Base-by-base conservation (phyloP, 2,329 filamentous ascomycete genomes). In the Sclerotinia borealis region DNA sequence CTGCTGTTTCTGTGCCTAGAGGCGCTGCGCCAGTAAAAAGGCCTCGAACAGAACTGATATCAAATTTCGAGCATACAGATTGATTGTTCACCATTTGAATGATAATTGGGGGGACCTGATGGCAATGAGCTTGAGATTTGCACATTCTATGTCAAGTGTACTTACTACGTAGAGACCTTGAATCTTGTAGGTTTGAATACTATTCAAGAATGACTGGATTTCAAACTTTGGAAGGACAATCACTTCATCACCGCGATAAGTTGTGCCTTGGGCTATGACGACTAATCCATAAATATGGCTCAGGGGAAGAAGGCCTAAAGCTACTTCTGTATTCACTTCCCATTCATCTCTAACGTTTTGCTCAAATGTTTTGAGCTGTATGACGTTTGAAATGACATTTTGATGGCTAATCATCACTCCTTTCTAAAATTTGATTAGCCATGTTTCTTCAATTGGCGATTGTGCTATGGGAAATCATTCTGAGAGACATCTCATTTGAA, bases 361-460 rank as follows among this genome's bases (percentile, higher is more conserved):
- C 73, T 63, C 82, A 73, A 75, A 90, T 83, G 43, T 25, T 19
- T 36, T 47, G 45, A 72, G 66, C 47, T 73, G 71, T 25, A 84
- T 68, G 10, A 88, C 72, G 74, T 96, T 96, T 65, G 91, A 79
- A 10, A 96, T 84, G 61, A 96, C 86, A 74, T 97, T 97, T 68
- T 79, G 76, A 76, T 98, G 93, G 22, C 86, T 90, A 50, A 97
- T 82, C 84, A 91, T 90, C 15, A 97, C 93, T 22, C 93, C 93
- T 78, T 97, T 98, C 2, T 73, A 47, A 39, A 34, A 39, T 11
- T 22, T 50, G 41, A 39, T 39, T 37, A 27, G 59, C 50, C 25
- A 58, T 41, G 17, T 89, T 29, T 37, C 4, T 10, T 17, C n/a
- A 22, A 34, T 27, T 34, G 25, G n/a, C 17, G n/a, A 29, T 37